Base-by-base conservation (phyloP, 2,329 filamentous ascomycete species). In the Pleoardoris graminearum region DNA sequence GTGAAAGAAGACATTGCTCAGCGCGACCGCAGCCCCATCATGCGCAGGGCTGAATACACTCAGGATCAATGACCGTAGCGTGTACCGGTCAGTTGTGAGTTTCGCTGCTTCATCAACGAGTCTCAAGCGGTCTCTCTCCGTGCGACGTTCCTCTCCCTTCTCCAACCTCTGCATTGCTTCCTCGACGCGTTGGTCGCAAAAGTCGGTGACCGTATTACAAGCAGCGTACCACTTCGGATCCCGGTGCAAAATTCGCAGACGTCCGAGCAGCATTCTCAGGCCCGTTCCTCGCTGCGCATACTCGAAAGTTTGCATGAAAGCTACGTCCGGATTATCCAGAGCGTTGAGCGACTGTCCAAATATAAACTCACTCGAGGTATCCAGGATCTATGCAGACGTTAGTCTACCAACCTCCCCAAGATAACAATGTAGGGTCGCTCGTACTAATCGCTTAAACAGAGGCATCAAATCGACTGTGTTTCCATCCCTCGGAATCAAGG, bases 1-100 rank as follows among this genome's bases (percentile, higher is more conserved):
- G 35, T 66, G 58, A 27, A 61, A 65, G 47, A 65, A 53, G 2
- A 47, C 52, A 43, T 65, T 66, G 35, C 51, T 57, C 7, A 67
- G 45, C 7, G 59, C 50, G 7, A 63, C 54, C 3, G 62, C 55
- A n/a, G 54, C 53, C 1, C 48, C 49, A 36, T 66, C 59, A 38
- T 62, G 58, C 4, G 55, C 60, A 3, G 59, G 57, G 12, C 57
- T 59, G 48, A 66, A 66, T 4, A 62, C 53, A 36, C 53, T 65
- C 41, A 56, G 46, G 45, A 62, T 56, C 27, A 57, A 50, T 17
- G 44, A 61, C 5, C 52, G 51, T 3, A 65, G 53, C 11, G 55
- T 61, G 23, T 48, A 38, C 5, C 49, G 45, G 35, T 62, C 55
- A 17, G 52, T 49, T 3, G 58, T 65, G 4, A 38, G 53, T 21